Conservation (phyloP, 2,329 filamentous ascomycete genomes). For the Colletotrichum brevisporum region DNA sequence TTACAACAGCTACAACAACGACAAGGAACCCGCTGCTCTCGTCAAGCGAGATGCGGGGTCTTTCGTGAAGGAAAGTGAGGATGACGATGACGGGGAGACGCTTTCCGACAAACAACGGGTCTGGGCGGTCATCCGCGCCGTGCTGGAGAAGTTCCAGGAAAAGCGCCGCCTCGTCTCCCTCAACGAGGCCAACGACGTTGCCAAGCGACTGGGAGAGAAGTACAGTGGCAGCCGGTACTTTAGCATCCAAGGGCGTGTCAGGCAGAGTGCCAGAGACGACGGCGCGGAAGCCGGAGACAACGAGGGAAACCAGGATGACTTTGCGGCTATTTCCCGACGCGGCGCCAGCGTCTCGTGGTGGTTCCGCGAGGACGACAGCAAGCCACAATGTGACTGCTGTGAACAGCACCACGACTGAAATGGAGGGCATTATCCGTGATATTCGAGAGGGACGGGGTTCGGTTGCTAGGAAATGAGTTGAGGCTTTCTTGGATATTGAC, state of each 20-base stretch:
- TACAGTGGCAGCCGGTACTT: constrained; percentile 56
- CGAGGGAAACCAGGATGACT: constrained; percentile 47
- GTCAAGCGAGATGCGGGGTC: constrained; percentile 17
- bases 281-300: constrained; percentile 45
- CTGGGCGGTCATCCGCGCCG: constrained; percentile 45
- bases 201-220: constrained; percentile 67
- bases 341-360: neutral
- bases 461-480: neutral
- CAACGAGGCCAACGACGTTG: constrained; percentile 71
- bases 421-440: neutral
- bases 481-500: neutral
- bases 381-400: constrained; percentile 14
- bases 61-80: constrained; percentile 34
- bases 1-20: constrained; percentile 20
- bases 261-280: constrained; percentile 43
- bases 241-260: constrained; percentile 46
- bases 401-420: constrained; percentile 15
- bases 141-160: constrained; percentile 47
- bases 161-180: constrained; percentile 67
- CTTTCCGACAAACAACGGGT: constrained; percentile 22
- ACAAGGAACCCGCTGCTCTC: constrained; percentile 18
- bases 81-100: neutral
- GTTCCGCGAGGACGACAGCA: constrained; percentile 1
- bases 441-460: neutral
- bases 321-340: constrained; percentile 43